Base-by-base conservation (phyloP, 192 early-diverging fungal genomes). In the Cetraspora pellucida region DNA sequence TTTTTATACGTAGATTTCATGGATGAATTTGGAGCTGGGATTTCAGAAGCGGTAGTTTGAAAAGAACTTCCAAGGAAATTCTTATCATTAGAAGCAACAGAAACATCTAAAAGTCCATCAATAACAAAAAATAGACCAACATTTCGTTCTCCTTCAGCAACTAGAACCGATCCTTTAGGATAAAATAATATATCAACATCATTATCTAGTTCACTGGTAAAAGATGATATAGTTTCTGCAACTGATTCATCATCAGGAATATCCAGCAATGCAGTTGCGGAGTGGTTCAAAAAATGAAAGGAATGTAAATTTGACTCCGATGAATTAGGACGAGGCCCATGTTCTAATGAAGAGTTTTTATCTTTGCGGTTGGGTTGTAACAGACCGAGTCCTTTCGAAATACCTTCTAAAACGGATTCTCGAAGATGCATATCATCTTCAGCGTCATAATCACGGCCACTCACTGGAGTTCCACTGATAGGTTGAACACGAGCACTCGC, bases 41-140 rank as follows among this genome's bases (percentile, higher is more conserved):
- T 78, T 63, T 74, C 69, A 67, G 77, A 66, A 31, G 65, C 23
- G 58, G 58, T 74, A 45, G 31, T 64, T 14, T 59, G 17, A 17
- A 21, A 25, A 23, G 49, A 27, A 21, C 30, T 72, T 11, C 71
- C 77, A 37, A 69, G 46, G 47, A 77, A 75, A 30, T 72, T 45
- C 25, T 82, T 80, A 57, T 78, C 69, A 23, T 74, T 77, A 17
- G 81, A 80, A 8, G 79, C 75, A 59, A 92, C 90, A 8, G 86
- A 88, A 3, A 89, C 93, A 43, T 94, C 92, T 23, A 99, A 77
- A 16, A 89, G 81, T 25, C 98, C 98, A 79, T 97, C 95, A 79
- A 99, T 90, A 5, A 98, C 91, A 80, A 98, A 94, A 77, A 92
- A 98, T 30, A 99, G 77, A 4, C 98, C 98, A 14, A 87, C 83